Evolutionary conservation across 2,329 filamentous ascomycete species (phyloP).

Genomic region (Colletotrichum karsti): DNA sequence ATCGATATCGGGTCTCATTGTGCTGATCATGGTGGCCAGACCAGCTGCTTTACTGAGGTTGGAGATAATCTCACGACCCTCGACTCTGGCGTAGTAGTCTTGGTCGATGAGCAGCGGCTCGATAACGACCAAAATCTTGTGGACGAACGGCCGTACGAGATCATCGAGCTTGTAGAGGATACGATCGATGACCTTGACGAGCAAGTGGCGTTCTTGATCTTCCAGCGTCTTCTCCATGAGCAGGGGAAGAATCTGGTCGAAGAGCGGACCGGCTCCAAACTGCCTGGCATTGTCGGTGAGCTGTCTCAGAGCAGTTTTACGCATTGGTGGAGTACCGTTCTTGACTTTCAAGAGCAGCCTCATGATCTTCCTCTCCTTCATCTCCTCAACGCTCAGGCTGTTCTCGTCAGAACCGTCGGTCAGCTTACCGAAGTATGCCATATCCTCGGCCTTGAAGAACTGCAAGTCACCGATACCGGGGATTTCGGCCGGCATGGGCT

Average conservation of each 20-base stretch:
- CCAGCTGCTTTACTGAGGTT: constrained; percentile 97
- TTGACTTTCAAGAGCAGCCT: constrained; percentile 96
- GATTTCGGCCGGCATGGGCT: constrained; percentile 93
- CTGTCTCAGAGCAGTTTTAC: constrained; percentile 96
- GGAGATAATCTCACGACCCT: constrained; percentile 98
- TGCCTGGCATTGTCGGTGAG: constrained; percentile 97
- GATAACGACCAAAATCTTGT: constrained; percentile 98
- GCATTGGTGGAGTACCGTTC: constrained; percentile 98
- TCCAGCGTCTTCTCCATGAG: constrained; percentile 99
- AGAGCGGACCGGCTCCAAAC: constrained; percentile 92
- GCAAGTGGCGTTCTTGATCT: constrained; percentile 95
- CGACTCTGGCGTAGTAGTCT: constrained; percentile 98
- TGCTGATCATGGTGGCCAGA: constrained; percentile 98
- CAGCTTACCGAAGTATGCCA: constrained; percentile 98
- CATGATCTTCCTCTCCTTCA: constrained; percentile 99
- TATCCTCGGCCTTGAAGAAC: constrained; percentile 98
- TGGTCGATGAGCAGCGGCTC: constrained; percentile 99
- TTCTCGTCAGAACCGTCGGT: constrained; percentile 95
- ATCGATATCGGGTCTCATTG: constrained; percentile 98
- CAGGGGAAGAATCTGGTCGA: constrained; percentile 95
- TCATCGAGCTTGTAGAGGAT: constrained; percentile 99
- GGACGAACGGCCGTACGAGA: constrained; percentile 92
- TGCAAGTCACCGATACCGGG: constrained; percentile 95
- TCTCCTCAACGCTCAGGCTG: constrained; percentile 87
- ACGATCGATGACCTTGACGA: constrained; percentile 99